A percentile compares a stretch with the other conserved stretches of the same genome.
phyloP scores from a whole-genome alignment of 176 grass and related monocot species.

The Cymbopogon citratus region DNA sequence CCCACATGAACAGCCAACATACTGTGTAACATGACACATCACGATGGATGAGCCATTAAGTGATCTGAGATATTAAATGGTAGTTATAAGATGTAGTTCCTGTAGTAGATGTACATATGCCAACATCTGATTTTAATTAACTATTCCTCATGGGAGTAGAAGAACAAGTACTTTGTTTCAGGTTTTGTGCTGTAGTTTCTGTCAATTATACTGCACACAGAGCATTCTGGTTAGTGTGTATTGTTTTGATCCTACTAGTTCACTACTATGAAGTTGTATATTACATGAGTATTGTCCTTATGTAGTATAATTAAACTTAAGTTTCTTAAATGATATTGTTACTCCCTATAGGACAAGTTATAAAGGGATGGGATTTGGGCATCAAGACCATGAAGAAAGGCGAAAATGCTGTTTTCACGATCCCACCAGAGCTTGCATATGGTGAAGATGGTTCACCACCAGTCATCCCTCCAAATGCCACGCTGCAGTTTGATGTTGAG shows the following conservation, averaged over 20 bases:
- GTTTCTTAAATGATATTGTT: not conserved
- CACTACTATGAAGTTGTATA: not conserved
- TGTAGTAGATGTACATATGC: not conserved
- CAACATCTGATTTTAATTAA: not conserved
- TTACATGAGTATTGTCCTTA: not conserved
- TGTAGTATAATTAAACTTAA: not conserved
- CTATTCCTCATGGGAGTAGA: not conserved
- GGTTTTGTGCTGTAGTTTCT: not conserved
- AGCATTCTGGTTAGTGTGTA: not conserved
- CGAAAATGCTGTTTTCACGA: conserved; percentile 81
- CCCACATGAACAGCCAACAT: no score
- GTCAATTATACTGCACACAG: not conserved
- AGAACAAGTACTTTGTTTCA: not conserved
- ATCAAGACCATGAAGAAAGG: conserved; percentile 94
- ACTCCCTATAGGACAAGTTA: conserved; percentile 57
- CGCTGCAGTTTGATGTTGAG: conserved; percentile 77
- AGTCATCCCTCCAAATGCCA: conserved; percentile 67
- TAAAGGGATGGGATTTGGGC: conserved; percentile 92
- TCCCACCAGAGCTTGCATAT: conserved; percentile 76
- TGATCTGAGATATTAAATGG: not conserved
- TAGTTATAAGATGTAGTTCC: not conserved
- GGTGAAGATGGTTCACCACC: conserved; percentile 71
- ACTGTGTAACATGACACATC: no score
- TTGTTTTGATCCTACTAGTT: not conserved
- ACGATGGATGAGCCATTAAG: not conserved